Evolutionary conservation across 129 eudicot genomes (phyloP).

Genomic region (Erigeron canadensis): DNA sequence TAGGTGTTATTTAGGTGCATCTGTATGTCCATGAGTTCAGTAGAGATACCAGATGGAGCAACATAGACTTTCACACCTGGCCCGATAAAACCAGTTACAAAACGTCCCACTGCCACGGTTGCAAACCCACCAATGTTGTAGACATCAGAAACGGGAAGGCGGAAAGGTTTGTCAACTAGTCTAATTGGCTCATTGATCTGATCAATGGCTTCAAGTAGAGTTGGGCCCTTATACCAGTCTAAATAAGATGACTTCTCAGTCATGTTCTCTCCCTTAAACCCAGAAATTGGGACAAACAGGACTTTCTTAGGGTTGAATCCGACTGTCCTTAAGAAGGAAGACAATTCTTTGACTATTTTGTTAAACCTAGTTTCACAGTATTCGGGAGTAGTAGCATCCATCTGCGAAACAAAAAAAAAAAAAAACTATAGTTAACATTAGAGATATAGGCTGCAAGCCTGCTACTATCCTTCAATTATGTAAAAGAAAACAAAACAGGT

Average conservation of each 20-base stretch:
- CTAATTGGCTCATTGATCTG: conserved; percentile 36
- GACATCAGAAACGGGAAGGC: conserved; percentile 43
- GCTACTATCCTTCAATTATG: no score
- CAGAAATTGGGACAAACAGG: conserved; percentile 40
- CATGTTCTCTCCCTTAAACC: conserved; percentile 38
- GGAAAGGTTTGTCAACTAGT: conserved; percentile 42
- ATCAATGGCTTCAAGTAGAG: conserved; percentile 45
- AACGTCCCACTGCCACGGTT: conserved; percentile 45
- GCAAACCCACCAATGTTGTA: conserved; percentile 47
- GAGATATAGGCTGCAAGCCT: no score
- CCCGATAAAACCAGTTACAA: conserved; percentile 35
- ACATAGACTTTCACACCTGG: conserved; percentile 42
- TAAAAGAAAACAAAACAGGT: neutral
- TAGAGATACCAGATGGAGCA: conserved; percentile 35
- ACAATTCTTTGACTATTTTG: conserved; percentile 39
- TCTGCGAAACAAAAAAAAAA: conserved; percentile 4
- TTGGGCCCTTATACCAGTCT: conserved; percentile 49
- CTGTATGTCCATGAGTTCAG: conserved; percentile 38
- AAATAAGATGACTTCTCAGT: conserved; percentile 37
- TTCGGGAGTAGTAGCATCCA: conserved; percentile 47
- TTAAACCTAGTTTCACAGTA: conserved; percentile 40
- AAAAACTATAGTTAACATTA: no score
- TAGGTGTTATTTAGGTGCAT: conserved; percentile 43
- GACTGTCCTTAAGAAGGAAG: conserved; percentile 37
- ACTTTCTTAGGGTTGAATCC: conserved; percentile 39